These are phyloP conservation scores for Cyclospora cayetanensis DNA, from an alignment of 169 alveolate species.

Conservation along the genomic window DNA sequence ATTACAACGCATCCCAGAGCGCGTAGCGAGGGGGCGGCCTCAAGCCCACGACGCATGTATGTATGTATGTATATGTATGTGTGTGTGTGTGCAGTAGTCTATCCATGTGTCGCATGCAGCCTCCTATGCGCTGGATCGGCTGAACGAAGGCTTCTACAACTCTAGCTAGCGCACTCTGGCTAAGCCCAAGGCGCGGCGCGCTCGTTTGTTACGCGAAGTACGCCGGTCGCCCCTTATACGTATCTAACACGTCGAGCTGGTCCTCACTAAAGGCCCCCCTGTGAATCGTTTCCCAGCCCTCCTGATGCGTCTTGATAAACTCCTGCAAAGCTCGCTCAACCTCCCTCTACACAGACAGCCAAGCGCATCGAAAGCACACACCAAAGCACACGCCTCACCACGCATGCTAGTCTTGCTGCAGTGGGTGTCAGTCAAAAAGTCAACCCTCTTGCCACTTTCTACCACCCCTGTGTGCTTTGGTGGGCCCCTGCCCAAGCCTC, in stretches of 20 bases:
- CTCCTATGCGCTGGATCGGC: no score
- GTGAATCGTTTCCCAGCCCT: constrained; percentile 83
- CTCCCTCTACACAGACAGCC: constrained; percentile 72
- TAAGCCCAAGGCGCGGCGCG: background rate
- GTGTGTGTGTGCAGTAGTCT: no score
- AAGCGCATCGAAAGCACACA: background rate
- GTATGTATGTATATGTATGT: no score
- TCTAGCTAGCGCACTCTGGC: no score
- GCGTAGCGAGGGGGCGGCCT: no score
- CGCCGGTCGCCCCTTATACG: constrained; percentile 83
- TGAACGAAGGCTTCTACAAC: no score
- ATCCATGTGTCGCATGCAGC: no score
- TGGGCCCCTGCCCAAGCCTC: no score
- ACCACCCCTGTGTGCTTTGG: background rate
- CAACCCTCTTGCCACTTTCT: background rate
- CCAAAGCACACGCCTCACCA: background rate
- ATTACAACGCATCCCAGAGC: no score
- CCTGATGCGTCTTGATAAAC: constrained; percentile 83
- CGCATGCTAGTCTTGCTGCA: background rate
- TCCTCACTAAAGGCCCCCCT: constrained; percentile 75
- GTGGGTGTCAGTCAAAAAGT: background rate
- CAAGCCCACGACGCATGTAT: no score
- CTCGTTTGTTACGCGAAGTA: constrained; percentile 75
- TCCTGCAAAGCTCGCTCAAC: constrained; percentile 83
- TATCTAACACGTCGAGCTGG: constrained; percentile 81